Percentiles rank a stretch among this genome's conserved stretches.
Evolutionary conservation across 768 basidiomycete species (phyloP).

Genomic region (Termitomyces sp.): DNA sequence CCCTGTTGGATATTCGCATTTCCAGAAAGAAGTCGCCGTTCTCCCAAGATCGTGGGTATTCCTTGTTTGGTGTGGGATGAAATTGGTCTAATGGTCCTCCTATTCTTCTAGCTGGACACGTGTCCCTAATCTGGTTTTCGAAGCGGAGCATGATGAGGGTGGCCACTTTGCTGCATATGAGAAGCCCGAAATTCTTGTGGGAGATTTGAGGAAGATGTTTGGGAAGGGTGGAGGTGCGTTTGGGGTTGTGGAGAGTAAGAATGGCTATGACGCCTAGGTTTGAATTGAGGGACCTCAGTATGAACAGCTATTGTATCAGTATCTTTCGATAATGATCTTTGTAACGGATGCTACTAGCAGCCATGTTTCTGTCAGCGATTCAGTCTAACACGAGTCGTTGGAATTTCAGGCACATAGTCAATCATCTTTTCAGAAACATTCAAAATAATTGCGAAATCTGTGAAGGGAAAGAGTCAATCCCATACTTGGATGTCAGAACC

Average conservation of each 20-base stretch:
- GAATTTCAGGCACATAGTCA: no score
- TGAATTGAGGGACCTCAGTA: not conserved
- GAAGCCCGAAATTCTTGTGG: conserved; percentile 40
- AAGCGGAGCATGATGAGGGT: conserved; percentile 43
- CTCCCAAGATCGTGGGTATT: conserved; percentile 21
- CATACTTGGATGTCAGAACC: no score
- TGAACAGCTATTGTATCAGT: no score
- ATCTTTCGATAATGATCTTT: no score
- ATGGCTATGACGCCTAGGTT: conserved; percentile 31
- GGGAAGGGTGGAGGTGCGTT: conserved; percentile 46
- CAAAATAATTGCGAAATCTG: no score
- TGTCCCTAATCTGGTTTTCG: conserved; percentile 38
- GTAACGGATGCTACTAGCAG: no score
- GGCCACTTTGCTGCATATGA: conserved; percentile 62
- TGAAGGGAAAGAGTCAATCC: no score
- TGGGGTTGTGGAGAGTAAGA: conserved; percentile 40
- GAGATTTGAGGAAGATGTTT: conserved; percentile 55
- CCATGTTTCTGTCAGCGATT: no score
- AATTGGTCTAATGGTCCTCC: not conserved
- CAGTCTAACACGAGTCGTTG: no score
- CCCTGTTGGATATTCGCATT: conserved; percentile 47
- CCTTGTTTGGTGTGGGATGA: not conserved
- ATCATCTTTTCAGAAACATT: no score
- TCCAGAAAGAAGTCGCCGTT: conserved; percentile 42
- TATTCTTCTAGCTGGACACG: conserved; percentile 35